These are phyloP conservation scores for Aspergillus sparsus DNA, from an alignment of 495 filamentous ascomycete genomes.

Conservation along the genomic window DNA sequence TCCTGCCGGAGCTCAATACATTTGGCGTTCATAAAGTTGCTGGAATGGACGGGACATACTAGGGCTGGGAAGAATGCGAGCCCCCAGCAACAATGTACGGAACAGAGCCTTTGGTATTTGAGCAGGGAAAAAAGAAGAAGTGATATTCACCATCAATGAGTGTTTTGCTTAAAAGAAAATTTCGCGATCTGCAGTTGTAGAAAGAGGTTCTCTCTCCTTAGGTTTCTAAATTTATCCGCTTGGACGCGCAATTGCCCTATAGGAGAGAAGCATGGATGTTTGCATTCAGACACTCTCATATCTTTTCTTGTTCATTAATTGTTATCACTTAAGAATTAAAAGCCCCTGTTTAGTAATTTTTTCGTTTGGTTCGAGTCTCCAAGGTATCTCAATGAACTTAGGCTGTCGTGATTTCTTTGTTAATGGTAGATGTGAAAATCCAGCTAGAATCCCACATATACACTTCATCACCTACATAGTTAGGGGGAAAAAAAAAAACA, in stretches of 20 bases:
- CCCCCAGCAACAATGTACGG: slow-evolving; percentile 38
- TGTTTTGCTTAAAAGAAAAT: not conserved
- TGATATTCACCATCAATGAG: too few relatives aligned
- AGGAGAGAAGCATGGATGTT: slow-evolving; percentile 6
- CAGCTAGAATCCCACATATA: too few relatives aligned
- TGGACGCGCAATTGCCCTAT: slow-evolving; percentile 9
- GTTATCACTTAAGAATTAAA: too few relatives aligned
- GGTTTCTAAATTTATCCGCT: slow-evolving; percentile 28
- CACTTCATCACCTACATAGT: too few relatives aligned
- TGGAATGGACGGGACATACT: slow-evolving; percentile 36
- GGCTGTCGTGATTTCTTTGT: too few relatives aligned
- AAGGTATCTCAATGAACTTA: too few relatives aligned
- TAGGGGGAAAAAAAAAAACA: too few relatives aligned
- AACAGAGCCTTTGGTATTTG: slow-evolving; percentile 27
- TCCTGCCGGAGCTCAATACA: slow-evolving; percentile 4
- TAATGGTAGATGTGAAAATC: too few relatives aligned
- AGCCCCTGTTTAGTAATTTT: too few relatives aligned
- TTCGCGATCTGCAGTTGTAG: not conserved
- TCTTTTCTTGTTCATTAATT: not conserved
- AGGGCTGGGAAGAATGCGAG: slow-evolving; percentile 40
- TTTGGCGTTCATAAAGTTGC: slow-evolving; percentile 17
- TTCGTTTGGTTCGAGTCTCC: too few relatives aligned
- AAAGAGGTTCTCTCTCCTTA: slow-evolving; percentile 11
- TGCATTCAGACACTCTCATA: slow-evolving; percentile 8
- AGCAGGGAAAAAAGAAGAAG: not conserved